phyloP scores from a whole-genome alignment of 345 rosid species.

The Linum tenue region DNA sequence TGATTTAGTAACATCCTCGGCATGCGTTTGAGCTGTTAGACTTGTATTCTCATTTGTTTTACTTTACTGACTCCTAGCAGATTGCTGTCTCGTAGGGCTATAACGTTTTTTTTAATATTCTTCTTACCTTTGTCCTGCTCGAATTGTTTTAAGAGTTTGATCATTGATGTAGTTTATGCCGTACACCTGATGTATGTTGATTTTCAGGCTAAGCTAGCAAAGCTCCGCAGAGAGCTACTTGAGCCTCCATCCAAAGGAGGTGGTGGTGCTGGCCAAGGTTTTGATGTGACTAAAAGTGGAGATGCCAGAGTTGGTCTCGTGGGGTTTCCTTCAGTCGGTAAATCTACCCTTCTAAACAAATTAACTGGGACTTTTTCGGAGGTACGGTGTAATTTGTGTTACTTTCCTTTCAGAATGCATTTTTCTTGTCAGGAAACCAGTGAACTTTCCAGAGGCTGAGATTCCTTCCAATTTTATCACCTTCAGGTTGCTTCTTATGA shows the following conservation, averaged over 20 bases:
- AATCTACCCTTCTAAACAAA: slow-evolving; percentile 93
- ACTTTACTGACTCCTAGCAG: background rate
- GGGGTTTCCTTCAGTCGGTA: slow-evolving; percentile 96
- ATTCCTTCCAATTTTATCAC: slow-evolving; percentile 1
- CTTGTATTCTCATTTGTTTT: background rate
- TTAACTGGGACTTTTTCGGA: slow-evolving; percentile 91
- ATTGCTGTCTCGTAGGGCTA: background rate
- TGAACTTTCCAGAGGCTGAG: background rate
- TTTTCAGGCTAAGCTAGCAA: slow-evolving; percentile 84
- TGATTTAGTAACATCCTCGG: no score
- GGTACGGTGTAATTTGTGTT: slow-evolving; percentile 32
- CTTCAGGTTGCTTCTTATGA: slow-evolving; percentile 95
- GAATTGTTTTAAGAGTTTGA: background rate
- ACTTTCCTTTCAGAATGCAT: background rate
- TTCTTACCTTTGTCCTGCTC: background rate
- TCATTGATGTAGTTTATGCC: background rate
- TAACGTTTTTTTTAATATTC: background rate
- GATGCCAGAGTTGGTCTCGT: slow-evolving; percentile 95
- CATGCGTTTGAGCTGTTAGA: background rate
- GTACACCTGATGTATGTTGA: background rate
- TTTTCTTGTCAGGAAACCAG: background rate
- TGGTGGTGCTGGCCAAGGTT: slow-evolving; percentile 87
- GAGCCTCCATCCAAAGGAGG: slow-evolving; percentile 85
- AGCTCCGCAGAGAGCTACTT: slow-evolving; percentile 85
- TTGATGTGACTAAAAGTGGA: slow-evolving; percentile 96